phyloP scores from a whole-genome alignment of 106 monocot species.

The Alisma plantagoaquatica region DNA sequence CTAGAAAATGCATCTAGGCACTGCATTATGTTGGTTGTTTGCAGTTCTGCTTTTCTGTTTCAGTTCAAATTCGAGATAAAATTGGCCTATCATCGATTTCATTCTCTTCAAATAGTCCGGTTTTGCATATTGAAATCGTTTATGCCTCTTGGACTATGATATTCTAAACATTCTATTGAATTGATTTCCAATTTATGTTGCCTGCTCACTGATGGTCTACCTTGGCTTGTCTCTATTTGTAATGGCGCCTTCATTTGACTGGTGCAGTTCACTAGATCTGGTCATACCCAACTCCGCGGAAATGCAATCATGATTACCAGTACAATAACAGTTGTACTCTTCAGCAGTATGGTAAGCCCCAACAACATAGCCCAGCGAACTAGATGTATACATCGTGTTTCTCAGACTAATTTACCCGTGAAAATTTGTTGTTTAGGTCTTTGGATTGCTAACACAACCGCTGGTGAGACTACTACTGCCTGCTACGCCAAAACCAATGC shows the following conservation, averaged over 20 bases:
- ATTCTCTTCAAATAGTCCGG: background rate
- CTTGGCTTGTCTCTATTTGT: too few species aligned
- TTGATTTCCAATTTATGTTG: background rate
- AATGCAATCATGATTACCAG: slow-evolving; percentile 98
- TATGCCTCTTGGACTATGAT: background rate
- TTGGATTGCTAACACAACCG: slow-evolving; percentile 86
- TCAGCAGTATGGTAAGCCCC: slow-evolving; percentile 81
- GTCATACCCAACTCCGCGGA: slow-evolving; percentile 67
- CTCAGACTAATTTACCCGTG: too few species aligned
- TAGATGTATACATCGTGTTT: too few species aligned
- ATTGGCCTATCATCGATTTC: background rate
- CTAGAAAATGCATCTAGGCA: background rate
- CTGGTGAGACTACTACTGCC: slow-evolving; percentile 56
- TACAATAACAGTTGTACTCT: slow-evolving; percentile 91
- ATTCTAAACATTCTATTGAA: background rate
- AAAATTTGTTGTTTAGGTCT: slow-evolving; percentile 49
- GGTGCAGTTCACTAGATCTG: slow-evolving; percentile 83
- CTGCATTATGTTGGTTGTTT: background rate
- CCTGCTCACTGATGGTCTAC: background rate
- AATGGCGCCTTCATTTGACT: too few species aligned
- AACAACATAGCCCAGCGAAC: too few species aligned
- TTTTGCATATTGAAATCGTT: background rate
- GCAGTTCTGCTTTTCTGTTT: background rate
- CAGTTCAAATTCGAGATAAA: background rate
- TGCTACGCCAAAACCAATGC: background rate